Evolutionary conservation across 1,139 yeast species (phyloP), one percentile per base, ranked within the genome.

Genomic region (Torulaspora globosa): DNA sequence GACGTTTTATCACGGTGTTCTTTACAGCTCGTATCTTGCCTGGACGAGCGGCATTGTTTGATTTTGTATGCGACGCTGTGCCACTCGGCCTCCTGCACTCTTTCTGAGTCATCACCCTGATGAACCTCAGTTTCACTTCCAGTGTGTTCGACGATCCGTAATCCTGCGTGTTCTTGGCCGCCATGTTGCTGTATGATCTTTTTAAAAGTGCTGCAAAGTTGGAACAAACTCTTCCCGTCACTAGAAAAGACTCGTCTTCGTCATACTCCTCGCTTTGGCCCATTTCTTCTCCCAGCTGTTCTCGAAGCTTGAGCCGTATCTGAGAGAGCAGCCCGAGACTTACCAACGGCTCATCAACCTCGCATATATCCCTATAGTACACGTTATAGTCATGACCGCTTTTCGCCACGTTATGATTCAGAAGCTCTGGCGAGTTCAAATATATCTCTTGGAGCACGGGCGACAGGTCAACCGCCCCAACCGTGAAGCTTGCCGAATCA

Each of bases 291-390:
- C 39, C 46, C n/a, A 24, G n/a, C 31, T 67, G 66, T n/a, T 55
- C 50, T 7, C 54, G 50, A 33, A 60, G 52, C 36, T 56, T 59
- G 7, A 57, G 58, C 46, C 63, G 56, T 44, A 75, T 59, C 29
- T 72, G 70, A 1, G 87, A 79, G 41, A 81, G 70, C 18, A 80
- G 70, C 0, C 92, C 92, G 54, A 79, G 76, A 15, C 87, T 82
- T 8, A 84, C 92, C 60, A 80, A 79, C 1, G 92, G 92, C 63
- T 84, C 90, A 57, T 81, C 87, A 5, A 79, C 79, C 61, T 84
- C 92, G 27, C 84, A 77, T 40, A 83, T 75, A 60, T 84, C 92
- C 56, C 79, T 81, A 54, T 80, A 82, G 63, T 84, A 84, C 15
- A 84, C 78, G 34, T 85, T 84, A 59, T 80, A 83, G 59, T 84